Base-by-base conservation (phyloP, 2,329 filamentous ascomycete genomes). In the Phyllosticta capitalensis region DNA sequence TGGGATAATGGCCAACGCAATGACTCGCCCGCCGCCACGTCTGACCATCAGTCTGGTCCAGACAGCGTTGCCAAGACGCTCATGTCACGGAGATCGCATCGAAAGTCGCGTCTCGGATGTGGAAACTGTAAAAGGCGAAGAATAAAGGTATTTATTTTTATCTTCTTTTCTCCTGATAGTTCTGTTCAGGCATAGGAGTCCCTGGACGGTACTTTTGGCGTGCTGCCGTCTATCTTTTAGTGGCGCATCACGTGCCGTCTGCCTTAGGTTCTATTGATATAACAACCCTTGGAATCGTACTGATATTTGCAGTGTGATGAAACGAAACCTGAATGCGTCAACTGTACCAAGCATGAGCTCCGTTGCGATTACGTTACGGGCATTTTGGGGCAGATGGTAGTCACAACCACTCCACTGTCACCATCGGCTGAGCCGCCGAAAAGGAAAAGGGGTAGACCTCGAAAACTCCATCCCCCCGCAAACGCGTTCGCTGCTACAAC, bases 101-200 rank as follows among this genome's bases (percentile, higher is more conserved):
- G 49, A 5, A 60, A 60, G 9, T 55, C 54, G 1, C 53, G 58
- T 9, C 24, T 48, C 7, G 58, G 58, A 9, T 60, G 58, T 21
- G 21, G 17, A 20, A 60, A 60, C 22, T 60, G 58, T 48, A 60
- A 60, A 19, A 52, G 10, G 21, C 58, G 58, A 17, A 38, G 54
- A 22, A 56, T 60, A 28, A 60, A 60, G 24, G 58, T 60, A 19
- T 20, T n/a, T 20, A 1, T 20, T n/a, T 51, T 48, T 24, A 1
- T 19, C 19, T 28, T 20, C 12, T 7, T 6, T 33, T n/a, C n/a
- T n/a, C n/a, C n/a, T n/a, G n/a, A n/a, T n/a, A n/a, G n/a, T n/a
- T n/a, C 17, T 19, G 2, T 45, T 45, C 38, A 6, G 10, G 17
- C 10, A 14, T 5, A 38, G 7, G 17, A 45, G n/a, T n/a, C n/a